A percentile compares a stretch with the other conserved stretches of the same genome.
Evolutionary conservation across 345 rosid genomes (phyloP).

Genomic region (Brassica juncea): DNA sequence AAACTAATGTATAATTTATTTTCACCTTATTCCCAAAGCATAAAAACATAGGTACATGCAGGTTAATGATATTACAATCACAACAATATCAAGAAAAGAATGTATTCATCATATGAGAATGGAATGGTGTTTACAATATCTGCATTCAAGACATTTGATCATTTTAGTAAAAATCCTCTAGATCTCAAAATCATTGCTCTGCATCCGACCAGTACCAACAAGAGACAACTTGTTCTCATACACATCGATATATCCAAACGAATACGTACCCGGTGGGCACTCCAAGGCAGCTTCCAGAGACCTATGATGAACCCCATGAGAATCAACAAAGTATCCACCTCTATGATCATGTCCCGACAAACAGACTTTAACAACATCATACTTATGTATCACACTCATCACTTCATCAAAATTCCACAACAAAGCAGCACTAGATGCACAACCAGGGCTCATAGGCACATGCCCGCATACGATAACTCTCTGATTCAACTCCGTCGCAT

Average conservation of each 20-base stretch:
- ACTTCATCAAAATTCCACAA: conserved; percentile 89
- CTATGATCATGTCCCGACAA: conserved; percentile 83
- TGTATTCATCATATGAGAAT: not conserved
- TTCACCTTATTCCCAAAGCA: not conserved
- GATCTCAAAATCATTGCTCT: conserved; percentile 49
- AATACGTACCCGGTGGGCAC: conserved; percentile 82
- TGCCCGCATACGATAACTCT: conserved; percentile 81
- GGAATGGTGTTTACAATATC: conserved; percentile 4
- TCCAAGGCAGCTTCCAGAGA: conserved; percentile 88
- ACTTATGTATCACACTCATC: conserved; percentile 67
- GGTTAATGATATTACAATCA: not conserved
- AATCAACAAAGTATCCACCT: conserved; percentile 79
- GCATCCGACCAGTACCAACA: conserved; percentile 60
- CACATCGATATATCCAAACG: conserved; percentile 76
- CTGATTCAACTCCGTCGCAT: conserved; percentile 65
- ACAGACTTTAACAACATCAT: conserved; percentile 77
- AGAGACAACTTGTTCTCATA: conserved; percentile 67
- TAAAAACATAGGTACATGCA: conserved; percentile 1
- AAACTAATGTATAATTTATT: not conserved
- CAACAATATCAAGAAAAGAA: not conserved
- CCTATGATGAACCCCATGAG: conserved; percentile 80
- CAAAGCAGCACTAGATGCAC: conserved; percentile 55
- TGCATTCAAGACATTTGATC: not conserved
- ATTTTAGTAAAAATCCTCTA: conserved; percentile 1
- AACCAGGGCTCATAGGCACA: conserved; percentile 74